Evolutionary conservation across 352 stramenopile genomes (phyloP).

Genomic region (Peronospora farinosa): DNA sequence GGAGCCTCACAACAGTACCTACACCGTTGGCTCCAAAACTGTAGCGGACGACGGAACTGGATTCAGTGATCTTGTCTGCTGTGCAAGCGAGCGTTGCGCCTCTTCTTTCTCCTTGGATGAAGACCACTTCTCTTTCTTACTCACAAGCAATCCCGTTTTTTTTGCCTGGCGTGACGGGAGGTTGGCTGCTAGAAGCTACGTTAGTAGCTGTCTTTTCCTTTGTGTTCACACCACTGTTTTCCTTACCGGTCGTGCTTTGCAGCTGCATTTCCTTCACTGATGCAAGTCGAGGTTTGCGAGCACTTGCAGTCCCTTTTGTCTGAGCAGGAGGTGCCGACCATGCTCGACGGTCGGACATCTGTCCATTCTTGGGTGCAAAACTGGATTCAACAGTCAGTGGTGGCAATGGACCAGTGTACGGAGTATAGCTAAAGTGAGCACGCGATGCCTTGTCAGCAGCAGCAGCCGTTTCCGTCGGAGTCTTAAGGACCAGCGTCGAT

Average conservation of each 20-base stretch:
- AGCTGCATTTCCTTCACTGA: constrained; percentile 13
- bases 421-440: constrained; percentile 44
- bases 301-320: constrained; percentile 3
- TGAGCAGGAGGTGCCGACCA: constrained; percentile 13
- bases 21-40: constrained; percentile 8
- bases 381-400: constrained; percentile 51
- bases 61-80: constrained; percentile 5
- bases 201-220: constrained; percentile 18
- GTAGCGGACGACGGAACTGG: background rate
- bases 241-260: constrained; percentile 24
- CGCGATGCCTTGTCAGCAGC: constrained; percentile 12
- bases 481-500: constrained; percentile 14
- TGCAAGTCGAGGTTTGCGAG: constrained; percentile 21
- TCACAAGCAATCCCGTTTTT: constrained; percentile 6
- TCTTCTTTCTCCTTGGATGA: constrained; percentile 41
- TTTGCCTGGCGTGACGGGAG: constrained; percentile 27
- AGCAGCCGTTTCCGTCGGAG: background rate
- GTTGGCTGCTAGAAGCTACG: constrained; percentile 16
- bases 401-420: constrained; percentile 60
- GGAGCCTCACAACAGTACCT: constrained; percentile 7
- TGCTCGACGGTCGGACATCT: constrained; percentile 10
- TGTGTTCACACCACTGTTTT: constrained; percentile 23
- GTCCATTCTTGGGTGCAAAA: constrained; percentile 48
- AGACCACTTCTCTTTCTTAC: constrained; percentile 30
- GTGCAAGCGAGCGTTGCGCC: constrained; percentile 18